Evolutionary conservation across 495 filamentous ascomycete genomes (phyloP).

Genomic region (Rostrohypoxylon terebratum): DNA sequence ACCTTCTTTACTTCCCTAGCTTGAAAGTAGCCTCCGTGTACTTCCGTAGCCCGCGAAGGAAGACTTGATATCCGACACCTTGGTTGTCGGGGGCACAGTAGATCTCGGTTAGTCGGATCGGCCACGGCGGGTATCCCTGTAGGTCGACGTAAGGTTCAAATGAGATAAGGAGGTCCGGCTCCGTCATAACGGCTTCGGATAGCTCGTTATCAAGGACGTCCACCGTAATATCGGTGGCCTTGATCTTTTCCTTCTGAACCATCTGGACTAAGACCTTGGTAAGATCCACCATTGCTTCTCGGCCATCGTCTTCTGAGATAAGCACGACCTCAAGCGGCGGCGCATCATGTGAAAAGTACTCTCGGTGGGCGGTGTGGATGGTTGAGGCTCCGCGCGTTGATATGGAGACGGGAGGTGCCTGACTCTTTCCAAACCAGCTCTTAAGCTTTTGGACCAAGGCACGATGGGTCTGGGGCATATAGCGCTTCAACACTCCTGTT

Average conservation of each 20-base stretch:
- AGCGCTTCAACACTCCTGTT: conserved; percentile 85
- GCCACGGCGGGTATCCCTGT: conserved; percentile 96
- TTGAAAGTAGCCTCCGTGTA: conserved; percentile 90
- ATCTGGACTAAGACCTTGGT: conserved; percentile 95
- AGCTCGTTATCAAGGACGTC: conserved; percentile 94
- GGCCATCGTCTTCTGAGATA: conserved; percentile 86
- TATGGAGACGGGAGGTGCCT: conserved; percentile 73
- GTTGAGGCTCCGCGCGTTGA: conserved; percentile 79
- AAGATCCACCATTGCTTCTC: conserved; percentile 92
- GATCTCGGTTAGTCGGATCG: conserved; percentile 93
- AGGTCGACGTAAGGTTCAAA: conserved; percentile 85
- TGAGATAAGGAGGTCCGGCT: conserved; percentile 89
- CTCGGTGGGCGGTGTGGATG: conserved; percentile 54
- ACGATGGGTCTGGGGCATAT: conserved; percentile 80
- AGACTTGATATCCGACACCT: conserved; percentile 92
- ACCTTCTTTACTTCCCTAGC: conserved; percentile 74
- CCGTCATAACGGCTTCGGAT: conserved; percentile 72
- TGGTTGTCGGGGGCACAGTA: conserved; percentile 78
- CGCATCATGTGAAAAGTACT: conserved; percentile 33
- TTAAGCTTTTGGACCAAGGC: conserved; percentile 78
- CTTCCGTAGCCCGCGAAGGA: conserved; percentile 82
- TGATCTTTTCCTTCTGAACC: conserved; percentile 88
- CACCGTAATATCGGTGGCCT: conserved; percentile 78
- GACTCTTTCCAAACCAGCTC: conserved; percentile 80
- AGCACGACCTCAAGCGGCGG: conserved; percentile 81